Conservation (phyloP, 352 stramenopile genomes). For the Hyphochytrium catenoides region DNA sequence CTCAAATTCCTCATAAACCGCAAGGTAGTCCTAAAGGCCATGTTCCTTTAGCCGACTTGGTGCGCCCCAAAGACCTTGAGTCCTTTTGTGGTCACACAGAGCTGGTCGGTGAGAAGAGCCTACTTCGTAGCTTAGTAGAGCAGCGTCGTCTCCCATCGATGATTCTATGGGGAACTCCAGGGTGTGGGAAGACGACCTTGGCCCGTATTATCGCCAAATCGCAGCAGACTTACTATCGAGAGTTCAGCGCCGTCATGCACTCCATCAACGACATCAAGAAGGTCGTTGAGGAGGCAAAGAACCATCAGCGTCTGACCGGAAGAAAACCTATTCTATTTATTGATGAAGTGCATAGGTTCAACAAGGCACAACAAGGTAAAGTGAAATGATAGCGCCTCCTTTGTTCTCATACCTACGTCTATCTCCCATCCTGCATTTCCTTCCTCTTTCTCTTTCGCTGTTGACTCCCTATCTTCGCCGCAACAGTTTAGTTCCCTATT, state of each 20-base stretch:
- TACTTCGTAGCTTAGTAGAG: constrained; percentile 27
- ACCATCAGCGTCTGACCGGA: constrained; percentile 27
- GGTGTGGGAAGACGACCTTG: constrained; percentile 59
- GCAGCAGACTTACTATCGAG: constrained; percentile 21
- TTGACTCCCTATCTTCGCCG: no score
- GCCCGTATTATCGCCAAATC: constrained; percentile 38
- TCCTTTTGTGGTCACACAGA: constrained; percentile 40
- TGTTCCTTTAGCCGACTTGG: constrained; percentile 33
- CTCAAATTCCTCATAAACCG: no score
- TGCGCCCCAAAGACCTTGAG: constrained; percentile 28
- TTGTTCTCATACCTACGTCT: no score
- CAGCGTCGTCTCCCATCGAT: constrained; percentile 46
- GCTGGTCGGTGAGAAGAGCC: constrained; percentile 27
- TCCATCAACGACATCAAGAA: constrained; percentile 47
- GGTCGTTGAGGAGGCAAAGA: constrained; percentile 32
- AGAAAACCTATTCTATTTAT: constrained; percentile 56
- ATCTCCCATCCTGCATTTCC: no score
- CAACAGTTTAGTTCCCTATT: no score
- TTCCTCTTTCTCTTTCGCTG: no score
- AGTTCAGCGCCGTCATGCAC: constrained; percentile 41
- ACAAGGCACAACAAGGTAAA: constrained; percentile 58
- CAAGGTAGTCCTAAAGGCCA: no score
- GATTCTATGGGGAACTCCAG: constrained; percentile 58
- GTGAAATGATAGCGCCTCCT: no score
- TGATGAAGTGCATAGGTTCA: constrained; percentile 65